Evolutionary conservation across 345 rosid species (phyloP).

Genomic region (Cardiospermum halicacabum): DNA sequence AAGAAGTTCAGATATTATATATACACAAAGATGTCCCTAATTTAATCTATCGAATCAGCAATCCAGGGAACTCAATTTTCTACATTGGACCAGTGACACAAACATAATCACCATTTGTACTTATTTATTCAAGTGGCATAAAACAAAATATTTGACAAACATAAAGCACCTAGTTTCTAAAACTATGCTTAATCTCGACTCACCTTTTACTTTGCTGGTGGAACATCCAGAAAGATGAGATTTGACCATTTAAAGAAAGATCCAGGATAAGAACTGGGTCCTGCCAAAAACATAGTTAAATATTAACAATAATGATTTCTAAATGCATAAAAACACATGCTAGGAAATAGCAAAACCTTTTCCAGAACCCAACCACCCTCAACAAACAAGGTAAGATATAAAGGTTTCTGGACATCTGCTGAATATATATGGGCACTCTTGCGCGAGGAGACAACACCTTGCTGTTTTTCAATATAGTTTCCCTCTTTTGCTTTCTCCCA

Average conservation of each 20-base stretch:
- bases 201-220: conserved; percentile 95
- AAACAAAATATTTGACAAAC: neutral
- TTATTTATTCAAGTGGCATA: neutral
- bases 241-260: conserved; percentile 59
- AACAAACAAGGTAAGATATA: conserved; percentile 68
- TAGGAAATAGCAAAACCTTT: conserved; percentile 49
- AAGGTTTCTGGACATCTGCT: conserved; percentile 66
- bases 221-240: conserved; percentile 91
- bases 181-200: neutral
- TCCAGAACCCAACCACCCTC: conserved; percentile 94
- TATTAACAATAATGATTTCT: neutral
- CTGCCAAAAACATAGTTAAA: conserved; percentile 39
- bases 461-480: conserved; percentile 53
- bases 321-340: neutral
- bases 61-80: neutral
- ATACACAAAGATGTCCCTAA: neutral
- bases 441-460: conserved; percentile 61
- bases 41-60: neutral
- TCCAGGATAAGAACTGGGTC: conserved; percentile 77
- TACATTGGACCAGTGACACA: neutral
- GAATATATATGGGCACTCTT: conserved; percentile 57
- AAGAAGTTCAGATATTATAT: neutral
- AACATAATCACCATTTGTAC: neutral
- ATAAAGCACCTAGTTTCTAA: neutral
- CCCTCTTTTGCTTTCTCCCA: conserved; percentile 87